phyloP scores from a whole-genome alignment of 495 filamentous ascomycete genomes.

The Gamarada debralockiae region DNA sequence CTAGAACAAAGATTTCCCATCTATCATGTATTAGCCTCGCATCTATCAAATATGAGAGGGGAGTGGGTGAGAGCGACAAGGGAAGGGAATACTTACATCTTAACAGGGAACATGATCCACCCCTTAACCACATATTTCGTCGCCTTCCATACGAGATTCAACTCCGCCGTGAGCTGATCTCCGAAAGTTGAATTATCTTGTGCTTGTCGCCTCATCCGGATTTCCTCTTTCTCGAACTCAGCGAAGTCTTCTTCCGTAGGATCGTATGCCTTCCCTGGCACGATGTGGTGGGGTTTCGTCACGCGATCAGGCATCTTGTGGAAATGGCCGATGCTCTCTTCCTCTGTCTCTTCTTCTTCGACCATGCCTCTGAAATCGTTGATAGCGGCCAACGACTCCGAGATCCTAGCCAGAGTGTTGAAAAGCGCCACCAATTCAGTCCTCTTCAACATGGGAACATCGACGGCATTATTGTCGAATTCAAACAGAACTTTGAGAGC shows the following conservation, averaged over 20 bases:
- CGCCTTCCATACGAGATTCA: constrained; percentile 54
- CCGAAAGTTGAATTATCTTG: constrained; percentile 35
- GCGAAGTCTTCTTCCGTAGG: constrained; percentile 27
- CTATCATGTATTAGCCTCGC: constrained; percentile 33
- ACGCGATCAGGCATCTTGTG: constrained; percentile 25
- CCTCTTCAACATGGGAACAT: constrained; percentile 72
- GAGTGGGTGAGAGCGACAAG: constrained; percentile 4
- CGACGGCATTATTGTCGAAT: constrained; percentile 68
- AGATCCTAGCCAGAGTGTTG: constrained; percentile 87
- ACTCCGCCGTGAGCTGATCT: constrained; percentile 63
- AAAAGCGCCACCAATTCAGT: constrained; percentile 92
- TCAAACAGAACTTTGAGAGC: constrained; percentile 96
- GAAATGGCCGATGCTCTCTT: constrained; percentile 18
- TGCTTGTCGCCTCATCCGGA: constrained; percentile 24
- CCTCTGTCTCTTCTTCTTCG: constrained; percentile 42
- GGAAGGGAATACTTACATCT: constrained; percentile 58
- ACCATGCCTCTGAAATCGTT: constrained; percentile 69
- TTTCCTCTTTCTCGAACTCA: constrained; percentile 37
- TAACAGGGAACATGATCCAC: constrained; percentile 66
- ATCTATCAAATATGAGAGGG: not conserved
- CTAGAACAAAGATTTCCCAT: constrained; percentile 54
- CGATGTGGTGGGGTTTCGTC: constrained; percentile 38
- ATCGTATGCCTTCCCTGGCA: constrained; percentile 10
- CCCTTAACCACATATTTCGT: constrained; percentile 60
- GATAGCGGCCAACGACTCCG: constrained; percentile 70